Base-by-base conservation (phyloP, 2,329 filamentous ascomycete species). In the Colletotrichum brevisporum region DNA sequence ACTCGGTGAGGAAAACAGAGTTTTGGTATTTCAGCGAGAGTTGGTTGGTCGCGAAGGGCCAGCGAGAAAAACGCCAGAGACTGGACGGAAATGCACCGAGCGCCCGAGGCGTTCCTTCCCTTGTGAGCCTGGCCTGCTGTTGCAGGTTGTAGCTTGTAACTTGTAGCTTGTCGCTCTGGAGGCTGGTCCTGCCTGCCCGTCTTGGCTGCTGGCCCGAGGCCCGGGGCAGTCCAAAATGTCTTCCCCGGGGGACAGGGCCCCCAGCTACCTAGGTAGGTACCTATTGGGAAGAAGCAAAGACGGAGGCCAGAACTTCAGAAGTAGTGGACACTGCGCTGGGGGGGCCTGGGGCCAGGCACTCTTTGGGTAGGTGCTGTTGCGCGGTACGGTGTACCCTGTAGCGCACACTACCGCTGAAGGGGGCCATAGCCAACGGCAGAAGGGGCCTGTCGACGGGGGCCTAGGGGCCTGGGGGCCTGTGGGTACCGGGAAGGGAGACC, bases 241-340 rank as follows among this genome's bases (percentile, higher is more conserved):
- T 81, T 77, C 75, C 79, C 78, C 51, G 75, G 72, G 8, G 76
- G 70, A 13, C 45, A 74, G 63, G 6, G 74, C 72, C 18, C 45
- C 26, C 47, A 26, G 31, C 47, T 18, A 12, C 45, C 26, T 39
- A 26, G 21, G 21, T 24, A 24, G 21, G 21, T n/a, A n/a, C n/a
- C n/a, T n/a, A n/a, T n/a, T n/a, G 4, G 45, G 31, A 53, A 26
- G 45, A 52, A 63, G 53, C 12, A 63, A 51, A 43, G 15, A 59
- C 27, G 16, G 48, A 56, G 39, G 65, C 18, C 45, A 47, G 51
- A 26, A 60, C 31, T 36, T 36, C 31, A 12, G 31, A 36, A 36
- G 31, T 8, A 36, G 31, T 36, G 31, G 31, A 36, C 31, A 36
- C 31, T 36, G 31, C 31, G 31, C 9, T 24, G 21, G 21, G 21